Percentiles rank a stretch among this genome's conserved stretches.
Evolutionary conservation across 192 early-diverging fungal genomes (phyloP).

Genomic region (Borealophlyctis nickersoniae): DNA sequence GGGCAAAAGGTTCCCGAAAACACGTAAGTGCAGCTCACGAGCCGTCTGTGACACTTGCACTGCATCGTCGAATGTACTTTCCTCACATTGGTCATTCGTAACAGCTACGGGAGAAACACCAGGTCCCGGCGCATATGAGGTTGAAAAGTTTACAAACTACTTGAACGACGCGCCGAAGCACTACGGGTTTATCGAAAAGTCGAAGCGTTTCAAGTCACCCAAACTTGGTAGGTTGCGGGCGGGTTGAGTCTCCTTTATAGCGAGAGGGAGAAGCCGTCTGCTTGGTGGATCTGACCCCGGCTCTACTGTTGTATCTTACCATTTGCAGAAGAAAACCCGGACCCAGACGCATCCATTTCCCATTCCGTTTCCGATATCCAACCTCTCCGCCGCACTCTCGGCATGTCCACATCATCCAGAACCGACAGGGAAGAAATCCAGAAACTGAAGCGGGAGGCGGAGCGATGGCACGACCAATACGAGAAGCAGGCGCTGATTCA

Average conservation of each 20-base stretch:
- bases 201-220: conserved; percentile 14
- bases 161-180: conserved; percentile 30
- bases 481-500: conserved; percentile 12
- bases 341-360: too few species aligned
- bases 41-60: too few species aligned
- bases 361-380: too few species aligned
- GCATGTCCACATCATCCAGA: background rate
- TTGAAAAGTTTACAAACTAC: conserved; percentile 7
- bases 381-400: background rate
- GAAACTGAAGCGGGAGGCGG: conserved; percentile 24
- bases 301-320: too few species aligned
- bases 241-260: too few species aligned
- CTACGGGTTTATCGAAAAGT: conserved; percentile 33
- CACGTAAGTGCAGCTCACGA: too few species aligned
- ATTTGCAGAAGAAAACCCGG: too few species aligned
- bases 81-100: too few species aligned
- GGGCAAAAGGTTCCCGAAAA: too few species aligned
- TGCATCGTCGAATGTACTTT: too few species aligned
- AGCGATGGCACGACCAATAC: conserved; percentile 21
- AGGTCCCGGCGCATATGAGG: conserved; percentile 28
- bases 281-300: too few species aligned
- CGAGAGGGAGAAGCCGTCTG: too few species aligned
- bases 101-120: conserved; percentile 26
- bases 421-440: conserved; percentile 20
- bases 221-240: conserved; percentile 8